A percentile compares a stretch with the other conserved stretches of the same genome.
phyloP scores from a whole-genome alignment of 1,284 basidiomycete species.

The Afroboletus lepidellus region DNA sequence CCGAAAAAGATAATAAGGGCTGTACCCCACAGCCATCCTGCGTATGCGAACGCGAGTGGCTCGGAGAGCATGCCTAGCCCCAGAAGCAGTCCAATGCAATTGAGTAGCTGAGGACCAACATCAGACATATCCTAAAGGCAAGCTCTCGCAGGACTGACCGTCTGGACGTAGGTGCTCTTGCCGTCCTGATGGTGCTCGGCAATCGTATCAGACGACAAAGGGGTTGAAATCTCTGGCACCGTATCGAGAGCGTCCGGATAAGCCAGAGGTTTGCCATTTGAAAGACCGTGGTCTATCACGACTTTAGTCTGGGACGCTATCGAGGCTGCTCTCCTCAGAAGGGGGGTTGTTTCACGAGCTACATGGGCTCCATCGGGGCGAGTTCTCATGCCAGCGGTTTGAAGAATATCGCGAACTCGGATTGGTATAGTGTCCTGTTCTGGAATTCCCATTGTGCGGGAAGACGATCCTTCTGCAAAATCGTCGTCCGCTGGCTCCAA shows the following conservation, averaged over 20 bases:
- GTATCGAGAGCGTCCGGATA: neutral
- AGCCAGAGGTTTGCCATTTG: neutral
- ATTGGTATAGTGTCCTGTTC: slow-evolving; percentile 14
- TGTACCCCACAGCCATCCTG: slow-evolving; percentile 82
- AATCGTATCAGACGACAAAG: slow-evolving; percentile 15
- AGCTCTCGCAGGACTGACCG: slow-evolving; percentile 46
- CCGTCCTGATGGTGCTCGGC: slow-evolving; percentile 41
- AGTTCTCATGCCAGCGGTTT: slow-evolving; percentile 44
- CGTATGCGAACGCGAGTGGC: slow-evolving; percentile 84
- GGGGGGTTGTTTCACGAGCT: slow-evolving; percentile 37
- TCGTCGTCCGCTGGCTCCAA: slow-evolving; percentile 13
- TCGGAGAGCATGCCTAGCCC: slow-evolving; percentile 91
- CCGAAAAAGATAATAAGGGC: slow-evolving; percentile 77
- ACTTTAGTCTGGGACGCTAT: slow-evolving; percentile 19
- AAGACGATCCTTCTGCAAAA: slow-evolving; percentile 1
- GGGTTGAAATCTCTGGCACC: slow-evolving; percentile 1
- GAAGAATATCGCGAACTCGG: slow-evolving; percentile 39
- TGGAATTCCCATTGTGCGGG: slow-evolving; percentile 1
- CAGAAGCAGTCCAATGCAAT: slow-evolving; percentile 81
- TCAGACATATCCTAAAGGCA: neutral
- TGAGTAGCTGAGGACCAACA: slow-evolving; percentile 64
- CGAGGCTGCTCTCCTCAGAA: slow-evolving; percentile 42
- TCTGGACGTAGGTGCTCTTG: slow-evolving; percentile 80
- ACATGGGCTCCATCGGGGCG: neutral
- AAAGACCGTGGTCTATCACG: neutral